Conservation (phyloP, 2,329 filamentous ascomycete genomes). For the Sarocladium oryzae region DNA sequence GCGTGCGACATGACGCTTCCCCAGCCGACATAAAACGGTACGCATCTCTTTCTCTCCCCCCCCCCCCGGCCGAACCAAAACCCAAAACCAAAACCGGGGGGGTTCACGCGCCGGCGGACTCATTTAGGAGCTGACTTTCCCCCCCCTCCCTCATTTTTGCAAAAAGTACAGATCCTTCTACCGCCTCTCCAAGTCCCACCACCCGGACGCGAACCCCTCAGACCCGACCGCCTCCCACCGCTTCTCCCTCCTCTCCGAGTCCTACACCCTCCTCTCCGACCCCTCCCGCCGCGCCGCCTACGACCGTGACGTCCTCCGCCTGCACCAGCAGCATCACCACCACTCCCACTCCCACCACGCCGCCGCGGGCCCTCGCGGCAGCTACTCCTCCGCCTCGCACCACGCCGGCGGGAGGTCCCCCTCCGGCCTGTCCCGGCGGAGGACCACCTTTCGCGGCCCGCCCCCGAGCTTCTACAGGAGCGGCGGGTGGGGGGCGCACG, state of each 20-base stretch:
- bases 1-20: conserved; percentile 63
- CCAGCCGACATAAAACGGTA: conserved; percentile 79
- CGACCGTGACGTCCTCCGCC: conserved; percentile 61
- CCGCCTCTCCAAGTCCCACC: conserved; percentile 80
- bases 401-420: conserved; percentile 72
- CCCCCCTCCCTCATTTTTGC: no score
- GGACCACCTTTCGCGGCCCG: conserved; percentile 73
- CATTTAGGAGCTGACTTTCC: no score
- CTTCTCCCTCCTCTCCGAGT: conserved; percentile 79
- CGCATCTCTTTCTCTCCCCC: no score
- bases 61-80: conserved; percentile 9
- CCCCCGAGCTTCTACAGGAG: conserved; percentile 83
- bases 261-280: conserved; percentile 71
- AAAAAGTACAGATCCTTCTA: conserved; percentile 65
- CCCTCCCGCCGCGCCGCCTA: conserved; percentile 70
- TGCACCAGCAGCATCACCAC: conserved; percentile 22
- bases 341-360: conserved; percentile 23
- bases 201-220: conserved; percentile 81
- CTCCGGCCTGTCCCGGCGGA: conserved; percentile 70
- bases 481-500: conserved; percentile 68
- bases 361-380: conserved; percentile 29
- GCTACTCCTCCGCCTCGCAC: conserved; percentile 43
- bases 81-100: not conserved
- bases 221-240: conserved; percentile 66
- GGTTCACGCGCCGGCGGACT: no score